Evolutionary conservation across 1,284 basidiomycete genomes (phyloP), one percentile per base, ranked within the genome.

Genomic region (Inonotus hispidus): DNA sequence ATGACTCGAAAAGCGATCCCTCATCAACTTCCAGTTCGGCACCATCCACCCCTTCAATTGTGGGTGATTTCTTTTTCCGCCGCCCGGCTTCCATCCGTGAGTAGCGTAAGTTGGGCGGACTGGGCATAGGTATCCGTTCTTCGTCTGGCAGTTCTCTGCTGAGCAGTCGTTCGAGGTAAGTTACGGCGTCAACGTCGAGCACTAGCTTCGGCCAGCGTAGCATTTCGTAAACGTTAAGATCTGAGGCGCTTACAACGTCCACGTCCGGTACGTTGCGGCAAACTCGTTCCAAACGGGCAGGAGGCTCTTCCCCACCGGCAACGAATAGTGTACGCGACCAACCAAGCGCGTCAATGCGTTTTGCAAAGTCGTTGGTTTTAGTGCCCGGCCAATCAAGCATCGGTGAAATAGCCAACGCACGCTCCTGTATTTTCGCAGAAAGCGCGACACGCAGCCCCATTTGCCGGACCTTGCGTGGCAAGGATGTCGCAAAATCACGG

Each of bases 381-480:
- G 74, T 78, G 49, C 78, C 83, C 39, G 82, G 84, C 90, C 83
- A 95, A 61, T 83, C 80, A 63, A 93, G 73, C 58, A 77, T 83
- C 39, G 82, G 76, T 66, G 96, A 90, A 43, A 97, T 81, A 54
- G 90, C 86, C 14, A 98, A 76, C 35, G 82, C 75, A 35, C 84
- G 82, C 65, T 93, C 89, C 67, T 82, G 82, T 68, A 95, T 78
- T 72, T 93, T 91, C 39, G 85, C 81, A 64, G 91, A 93, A 54
- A 98, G 75, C 0, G 93, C 93, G 47, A 93, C 88, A 27, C 92
- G 84, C 82, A 98, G 86, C n/a, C 95, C 95, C 80, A 98, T 89
- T 69, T 93, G 82, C 43, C 94, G 83, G 60, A 97, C 90, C 74
- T 96, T 95, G 63, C 93, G 83, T 8, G 92, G 92, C 14, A 98